Conservation (phyloP, 2,329 filamentous ascomycete genomes). For the Colletotrichum destructivum region DNA sequence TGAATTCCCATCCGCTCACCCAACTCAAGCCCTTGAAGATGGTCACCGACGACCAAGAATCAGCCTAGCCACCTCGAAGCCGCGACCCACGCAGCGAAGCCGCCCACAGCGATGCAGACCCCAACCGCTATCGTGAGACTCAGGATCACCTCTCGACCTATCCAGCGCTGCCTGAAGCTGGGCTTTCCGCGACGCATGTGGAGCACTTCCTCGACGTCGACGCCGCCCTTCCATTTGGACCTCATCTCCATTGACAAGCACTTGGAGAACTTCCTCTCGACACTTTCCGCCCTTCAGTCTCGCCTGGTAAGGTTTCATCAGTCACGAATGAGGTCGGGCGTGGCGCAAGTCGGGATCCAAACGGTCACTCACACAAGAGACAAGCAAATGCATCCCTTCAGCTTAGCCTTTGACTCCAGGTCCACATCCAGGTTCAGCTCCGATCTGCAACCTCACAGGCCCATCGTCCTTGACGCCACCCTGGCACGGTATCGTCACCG, state of each 20-base stretch:
- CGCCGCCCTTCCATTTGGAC: constrained; percentile 24
- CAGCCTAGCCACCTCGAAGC: constrained; percentile 32
- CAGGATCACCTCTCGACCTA: constrained; percentile 49
- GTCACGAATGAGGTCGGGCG: neutral
- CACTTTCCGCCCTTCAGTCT: constrained; percentile 27
- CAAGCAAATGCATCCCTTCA: constrained; percentile 81
- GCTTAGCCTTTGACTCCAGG: constrained; percentile 83
- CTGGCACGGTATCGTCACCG: constrained; percentile 46
- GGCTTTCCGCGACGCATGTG: constrained; percentile 53
- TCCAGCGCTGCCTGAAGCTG: constrained; percentile 50
- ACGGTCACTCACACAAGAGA: constrained; percentile 71
- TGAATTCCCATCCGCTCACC: neutral
- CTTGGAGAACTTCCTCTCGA: constrained; percentile 33
- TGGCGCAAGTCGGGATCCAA: neutral
- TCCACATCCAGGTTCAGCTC: constrained; percentile 83
- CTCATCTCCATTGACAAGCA: constrained; percentile 30
- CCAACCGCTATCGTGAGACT: constrained; percentile 46
- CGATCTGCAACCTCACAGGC: constrained; percentile 78
- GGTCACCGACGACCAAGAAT: neutral
- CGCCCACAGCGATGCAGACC: constrained; percentile 43
- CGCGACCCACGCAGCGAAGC: constrained; percentile 44
- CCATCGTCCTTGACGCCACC: constrained; percentile 61
- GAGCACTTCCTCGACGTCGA: constrained; percentile 49
- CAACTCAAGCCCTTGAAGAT: neutral
- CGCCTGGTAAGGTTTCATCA: constrained; percentile 28